Percentiles rank a stretch among this genome's conserved stretches.
Conservation (phyloP, 768 basidiomycete genomes). For the Gyrodon lividus region DNA sequence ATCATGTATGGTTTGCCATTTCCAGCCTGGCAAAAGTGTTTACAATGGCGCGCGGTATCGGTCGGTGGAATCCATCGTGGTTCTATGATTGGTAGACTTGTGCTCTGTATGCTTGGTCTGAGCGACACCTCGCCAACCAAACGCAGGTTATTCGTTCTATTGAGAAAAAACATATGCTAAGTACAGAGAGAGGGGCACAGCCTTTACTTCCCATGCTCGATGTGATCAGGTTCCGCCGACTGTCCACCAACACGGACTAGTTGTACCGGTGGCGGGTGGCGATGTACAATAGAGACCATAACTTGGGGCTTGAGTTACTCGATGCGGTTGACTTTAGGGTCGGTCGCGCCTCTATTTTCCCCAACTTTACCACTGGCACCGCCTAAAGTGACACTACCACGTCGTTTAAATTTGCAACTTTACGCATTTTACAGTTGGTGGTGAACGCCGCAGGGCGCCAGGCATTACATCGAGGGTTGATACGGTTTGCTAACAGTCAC, state of each 20-base stretch:
- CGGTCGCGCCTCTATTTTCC: slow-evolving; percentile 10
- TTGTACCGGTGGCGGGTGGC: slow-evolving; percentile 34
- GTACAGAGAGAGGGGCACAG: slow-evolving; percentile 23
- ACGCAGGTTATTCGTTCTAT: slow-evolving; percentile 3
- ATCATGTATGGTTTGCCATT: slow-evolving; percentile 3
- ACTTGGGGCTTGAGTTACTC: slow-evolving; percentile 11
- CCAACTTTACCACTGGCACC: slow-evolving; percentile 3
- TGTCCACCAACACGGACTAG: slow-evolving; percentile 15
- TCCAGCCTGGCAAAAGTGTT: slow-evolving; percentile 79
- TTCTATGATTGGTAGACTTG: slow-evolving; percentile 43
- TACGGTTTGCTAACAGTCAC: neutral
- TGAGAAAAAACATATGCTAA: slow-evolving; percentile 13
- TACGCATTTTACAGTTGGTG: neutral
- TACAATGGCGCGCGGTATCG: slow-evolving; percentile 80
- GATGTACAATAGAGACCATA: slow-evolving; percentile 29
- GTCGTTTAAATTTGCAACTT: slow-evolving; percentile 12
- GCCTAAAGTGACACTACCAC: slow-evolving; percentile 9
- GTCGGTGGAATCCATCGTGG: slow-evolving; percentile 54
- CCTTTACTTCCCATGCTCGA: slow-evolving; percentile 11
- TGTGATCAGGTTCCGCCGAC: slow-evolving; percentile 10
- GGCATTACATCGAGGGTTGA: slow-evolving; percentile 7
- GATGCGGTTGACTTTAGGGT: slow-evolving; percentile 16
- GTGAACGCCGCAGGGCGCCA: slow-evolving; percentile 17
- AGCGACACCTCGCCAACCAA: slow-evolving; percentile 9
- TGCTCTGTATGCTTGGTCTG: neutral